Percentiles rank a stretch among this genome's conserved stretches.
Evolutionary conservation across 495 filamentous ascomycete genomes (phyloP).

Genomic region (Tuber indicum): DNA sequence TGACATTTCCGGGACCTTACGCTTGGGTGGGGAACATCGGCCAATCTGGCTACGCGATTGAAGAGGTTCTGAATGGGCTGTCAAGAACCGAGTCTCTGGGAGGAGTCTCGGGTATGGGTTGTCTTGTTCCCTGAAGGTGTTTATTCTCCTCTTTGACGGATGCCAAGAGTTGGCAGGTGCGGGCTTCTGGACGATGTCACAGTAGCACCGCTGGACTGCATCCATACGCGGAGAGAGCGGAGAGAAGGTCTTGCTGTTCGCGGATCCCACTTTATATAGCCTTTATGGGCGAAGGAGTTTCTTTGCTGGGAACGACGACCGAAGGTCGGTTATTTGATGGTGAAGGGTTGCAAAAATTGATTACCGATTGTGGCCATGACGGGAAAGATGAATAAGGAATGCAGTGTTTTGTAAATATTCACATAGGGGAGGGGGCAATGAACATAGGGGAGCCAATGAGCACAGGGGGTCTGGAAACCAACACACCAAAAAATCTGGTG

Average conservation of each 20-base stretch:
- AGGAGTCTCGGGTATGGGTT: neutral
- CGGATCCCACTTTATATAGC: neutral
- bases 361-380: neutral
- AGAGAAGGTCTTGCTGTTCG: neutral
- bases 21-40: neutral
- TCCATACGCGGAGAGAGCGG: neutral
- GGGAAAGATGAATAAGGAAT: neutral
- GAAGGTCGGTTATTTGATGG: neutral
- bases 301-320: neutral
- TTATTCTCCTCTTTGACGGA: neutral
- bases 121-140: neutral
- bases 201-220: neutral
- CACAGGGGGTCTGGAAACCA: too few relatives aligned
- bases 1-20: neutral
- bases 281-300: too few relatives aligned
- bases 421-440: too few relatives aligned
- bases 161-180: neutral
- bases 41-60: neutral
- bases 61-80: neutral
- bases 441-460: too few relatives aligned
- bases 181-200: neutral
- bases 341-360: neutral
- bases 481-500: too few relatives aligned
- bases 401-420: neutral
- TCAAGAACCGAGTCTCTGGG: neutral